phyloP scores from a whole-genome alignment of 306 rosid genomes.

The Trichosanthes cucumerina region DNA sequence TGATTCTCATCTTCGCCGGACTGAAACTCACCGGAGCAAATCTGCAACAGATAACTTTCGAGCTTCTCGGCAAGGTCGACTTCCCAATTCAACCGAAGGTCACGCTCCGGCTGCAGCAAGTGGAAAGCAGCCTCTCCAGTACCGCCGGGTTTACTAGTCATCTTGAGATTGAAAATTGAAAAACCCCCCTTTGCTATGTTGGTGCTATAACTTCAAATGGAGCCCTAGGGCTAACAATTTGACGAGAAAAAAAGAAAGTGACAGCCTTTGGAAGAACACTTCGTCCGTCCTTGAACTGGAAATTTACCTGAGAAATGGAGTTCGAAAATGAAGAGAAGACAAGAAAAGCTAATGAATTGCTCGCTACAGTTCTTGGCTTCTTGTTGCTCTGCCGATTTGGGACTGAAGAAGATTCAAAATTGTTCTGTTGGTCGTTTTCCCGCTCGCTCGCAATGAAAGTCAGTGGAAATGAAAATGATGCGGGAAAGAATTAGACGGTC shows the following conservation, averaged over 20 bases:
- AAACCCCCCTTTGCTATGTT: slow-evolving; percentile 4
- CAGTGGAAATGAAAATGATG: not conserved
- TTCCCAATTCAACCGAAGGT: slow-evolving; percentile 86
- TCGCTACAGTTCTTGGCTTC: not conserved
- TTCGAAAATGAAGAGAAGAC: not conserved
- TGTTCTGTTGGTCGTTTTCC: slow-evolving; percentile 30
- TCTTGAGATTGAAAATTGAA: slow-evolving; percentile 16
- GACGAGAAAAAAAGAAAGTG: not conserved
- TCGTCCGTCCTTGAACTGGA: not conserved
- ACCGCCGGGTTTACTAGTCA: slow-evolving; percentile 35
- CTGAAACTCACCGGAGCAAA: slow-evolving; percentile 68
- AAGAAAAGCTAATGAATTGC: not conserved
- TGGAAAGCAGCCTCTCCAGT: slow-evolving; percentile 30
- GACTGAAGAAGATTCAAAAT: slow-evolving; percentile 16
- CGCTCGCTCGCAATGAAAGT: slow-evolving; percentile 23
- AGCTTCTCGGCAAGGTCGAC: slow-evolving; percentile 83
- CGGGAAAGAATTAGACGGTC: not conserved
- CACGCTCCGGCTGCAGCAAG: slow-evolving; percentile 77
- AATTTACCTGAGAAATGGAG: not conserved
- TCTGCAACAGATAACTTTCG: slow-evolving; percentile 69
- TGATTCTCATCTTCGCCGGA: slow-evolving; percentile 45
- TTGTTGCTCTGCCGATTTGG: not conserved
- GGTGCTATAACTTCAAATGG: slow-evolving; percentile 13
- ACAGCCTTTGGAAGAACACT: not conserved
- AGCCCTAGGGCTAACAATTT: slow-evolving; percentile 31